Percentiles rank a stretch among this genome's conserved stretches.
phyloP scores from a whole-genome alignment of 23 red algal genomes.

The Cyanidioschyzon merolae region DNA sequence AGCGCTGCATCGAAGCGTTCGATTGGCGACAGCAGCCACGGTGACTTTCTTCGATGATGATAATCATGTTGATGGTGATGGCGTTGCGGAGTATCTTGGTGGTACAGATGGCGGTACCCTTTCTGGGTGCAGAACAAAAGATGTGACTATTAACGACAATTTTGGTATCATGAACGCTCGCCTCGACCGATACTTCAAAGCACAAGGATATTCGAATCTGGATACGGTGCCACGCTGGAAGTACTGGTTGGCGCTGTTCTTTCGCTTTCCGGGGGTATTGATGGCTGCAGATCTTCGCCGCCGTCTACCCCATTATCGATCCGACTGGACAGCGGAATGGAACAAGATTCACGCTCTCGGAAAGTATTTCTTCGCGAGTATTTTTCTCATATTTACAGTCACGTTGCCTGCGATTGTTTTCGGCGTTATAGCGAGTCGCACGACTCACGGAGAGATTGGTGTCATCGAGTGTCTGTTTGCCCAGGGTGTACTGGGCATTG shows the following conservation, averaged over 20 bases:
- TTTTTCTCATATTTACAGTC: conserved; percentile 77
- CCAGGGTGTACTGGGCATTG: conserved; percentile 61
- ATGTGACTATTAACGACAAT: conserved; percentile 18
- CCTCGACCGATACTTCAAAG: conserved; percentile 19
- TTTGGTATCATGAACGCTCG: background rate
- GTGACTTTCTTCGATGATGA: background rate
- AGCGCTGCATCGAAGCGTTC: background rate
- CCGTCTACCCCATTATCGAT: conserved; percentile 50
- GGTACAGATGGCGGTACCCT: no score
- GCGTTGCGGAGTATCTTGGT: no score
- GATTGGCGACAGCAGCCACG: background rate
- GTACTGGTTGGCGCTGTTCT: conserved; percentile 5
- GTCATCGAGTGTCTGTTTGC: conserved; percentile 84
- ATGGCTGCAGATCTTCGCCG: conserved; percentile 42
- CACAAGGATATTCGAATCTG: conserved; percentile 30
- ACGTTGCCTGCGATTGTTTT: conserved; percentile 88
- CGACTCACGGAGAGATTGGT: conserved; percentile 52
- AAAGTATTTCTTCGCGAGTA: conserved; percentile 73
- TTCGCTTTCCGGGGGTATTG: background rate
- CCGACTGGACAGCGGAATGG: conserved; percentile 67
- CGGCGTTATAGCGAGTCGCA: conserved; percentile 57
- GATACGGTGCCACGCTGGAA: conserved; percentile 45
- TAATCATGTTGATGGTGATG: conserved; percentile 11
- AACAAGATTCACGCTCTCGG: conserved; percentile 36
- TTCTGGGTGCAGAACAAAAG: conserved; percentile 18